Evolutionary conservation across 768 basidiomycete genomes (phyloP), one percentile per base, ranked within the genome.

Genomic region (Suillus luteus): DNA sequence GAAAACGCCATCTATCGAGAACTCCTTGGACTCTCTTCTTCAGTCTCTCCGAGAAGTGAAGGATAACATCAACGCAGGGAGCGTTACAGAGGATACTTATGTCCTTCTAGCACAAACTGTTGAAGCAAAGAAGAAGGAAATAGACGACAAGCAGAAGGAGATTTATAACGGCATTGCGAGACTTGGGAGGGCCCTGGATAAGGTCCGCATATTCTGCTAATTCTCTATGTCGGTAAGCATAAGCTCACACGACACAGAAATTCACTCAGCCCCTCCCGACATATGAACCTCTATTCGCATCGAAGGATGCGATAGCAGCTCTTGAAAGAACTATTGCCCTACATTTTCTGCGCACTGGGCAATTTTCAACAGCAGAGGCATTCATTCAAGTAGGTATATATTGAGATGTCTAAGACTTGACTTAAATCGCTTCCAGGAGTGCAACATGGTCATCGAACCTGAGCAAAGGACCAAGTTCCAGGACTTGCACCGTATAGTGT

Each of bases 81-180:
- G 79, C 49, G 77, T 81, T 31, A 78, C 83, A 17, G 80, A 84
- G 65, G 83, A 83, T 19, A 79, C 81, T 15, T 75, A 89, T 14
- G 76, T 74, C 38, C 72, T 80, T 9, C 77, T 93, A 11, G 78
- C 82, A 19, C 84, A 83, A 71, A 80, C 81, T 2, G 82, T 93
- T 2, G 91, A 92, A 57, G 74, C 79, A 0, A 86, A 77, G 75
- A 95, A 92, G 87, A 94, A 89, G 73, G 92, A 93, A 63, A 81
- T 95, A 1, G 92, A 93, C 63, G 92, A 95, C 41, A 83, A 89
- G 3, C 89, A 95, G 80, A 98, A 96, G 75, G 95, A 95, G 68
- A 83, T 94, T 40, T 93, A 96, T 69, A 85, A 82, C 22, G 86
- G 88, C 2, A 76, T 97, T 10, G 85, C 87, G 33, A 86, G 86